Evolutionary conservation across 768 basidiomycete genomes (phyloP).

Genomic region (Amanita pallidorosea): DNA sequence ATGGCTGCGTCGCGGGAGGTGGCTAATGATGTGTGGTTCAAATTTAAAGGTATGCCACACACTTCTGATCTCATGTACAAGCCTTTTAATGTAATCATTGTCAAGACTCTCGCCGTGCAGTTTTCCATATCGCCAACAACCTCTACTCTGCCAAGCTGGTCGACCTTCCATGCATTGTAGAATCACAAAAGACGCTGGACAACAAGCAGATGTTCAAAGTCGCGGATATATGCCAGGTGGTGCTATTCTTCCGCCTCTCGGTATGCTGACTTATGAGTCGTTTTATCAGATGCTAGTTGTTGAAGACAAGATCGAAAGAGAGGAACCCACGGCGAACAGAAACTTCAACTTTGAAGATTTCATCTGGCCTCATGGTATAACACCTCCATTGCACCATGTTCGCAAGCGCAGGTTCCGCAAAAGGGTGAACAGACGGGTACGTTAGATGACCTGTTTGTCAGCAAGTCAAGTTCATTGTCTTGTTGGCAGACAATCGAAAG

Average conservation of each 20-base stretch:
- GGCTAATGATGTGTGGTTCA: constrained; percentile 87
- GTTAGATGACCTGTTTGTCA: constrained; percentile 13
- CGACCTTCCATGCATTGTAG: constrained; percentile 88
- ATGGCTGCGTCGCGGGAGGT: constrained; percentile 75
- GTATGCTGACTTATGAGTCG: constrained; percentile 7
- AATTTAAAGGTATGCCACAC: constrained; percentile 75
- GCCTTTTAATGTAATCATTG: constrained; percentile 6
- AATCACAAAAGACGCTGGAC: constrained; percentile 93
- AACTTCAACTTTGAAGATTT: constrained; percentile 89
- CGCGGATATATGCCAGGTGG: constrained; percentile 94
- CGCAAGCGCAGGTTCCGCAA: constrained; percentile 91
- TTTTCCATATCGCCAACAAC: constrained; percentile 77
- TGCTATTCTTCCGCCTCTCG: constrained; percentile 5
- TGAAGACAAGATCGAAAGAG: constrained; percentile 60
- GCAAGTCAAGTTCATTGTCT: neutral
- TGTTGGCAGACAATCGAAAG: constrained; percentile 75
- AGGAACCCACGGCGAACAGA: constrained; percentile 54
- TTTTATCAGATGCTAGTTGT: constrained; percentile 79
- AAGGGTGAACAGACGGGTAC: constrained; percentile 70
- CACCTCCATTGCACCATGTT: constrained; percentile 86
- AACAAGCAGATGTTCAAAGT: constrained; percentile 98
- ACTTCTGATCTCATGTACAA: neutral
- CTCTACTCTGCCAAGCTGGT: constrained; percentile 89
- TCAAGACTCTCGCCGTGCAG: constrained; percentile 80
- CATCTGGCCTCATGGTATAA: constrained; percentile 94